Conservation (phyloP, 495 filamentous ascomycete species). For the Talaromyces adpressus region DNA sequence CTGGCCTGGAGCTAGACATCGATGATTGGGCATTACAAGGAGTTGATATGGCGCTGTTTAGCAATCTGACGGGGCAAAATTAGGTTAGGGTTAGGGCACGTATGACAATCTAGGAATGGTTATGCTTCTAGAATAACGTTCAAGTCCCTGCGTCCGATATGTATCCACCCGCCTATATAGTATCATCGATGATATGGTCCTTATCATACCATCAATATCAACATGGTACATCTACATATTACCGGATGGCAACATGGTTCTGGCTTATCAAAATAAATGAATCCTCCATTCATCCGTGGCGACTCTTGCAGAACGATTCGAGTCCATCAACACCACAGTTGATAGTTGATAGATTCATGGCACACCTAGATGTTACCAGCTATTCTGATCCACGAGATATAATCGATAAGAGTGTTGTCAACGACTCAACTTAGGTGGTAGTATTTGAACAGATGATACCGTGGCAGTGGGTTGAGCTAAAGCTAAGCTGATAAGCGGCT, state of each 20-base stretch:
- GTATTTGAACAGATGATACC: neutral
- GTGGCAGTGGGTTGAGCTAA: neutral
- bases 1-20: constrained; percentile 10
- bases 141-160: neutral
- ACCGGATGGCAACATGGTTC: neutral
- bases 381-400: neutral
- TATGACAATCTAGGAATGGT: neutral
- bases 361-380: neutral
- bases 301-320: neutral
- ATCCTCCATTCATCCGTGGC: neutral
- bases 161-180: neutral
- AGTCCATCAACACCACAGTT: neutral
- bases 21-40: constrained; percentile 23
- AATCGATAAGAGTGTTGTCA: neutral
- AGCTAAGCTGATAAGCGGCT: neutral
- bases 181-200: neutral
- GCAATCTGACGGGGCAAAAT: constrained; percentile 10
- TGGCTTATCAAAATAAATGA: neutral
- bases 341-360: neutral
- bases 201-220: neutral
- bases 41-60: constrained; percentile 21
- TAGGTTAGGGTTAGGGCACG: neutral
- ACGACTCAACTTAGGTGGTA: neutral
- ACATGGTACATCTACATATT: neutral
- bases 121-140: neutral